phyloP scores from a whole-genome alignment of 805 yeast species.

The Crinitomyces ghanaensis region DNA sequence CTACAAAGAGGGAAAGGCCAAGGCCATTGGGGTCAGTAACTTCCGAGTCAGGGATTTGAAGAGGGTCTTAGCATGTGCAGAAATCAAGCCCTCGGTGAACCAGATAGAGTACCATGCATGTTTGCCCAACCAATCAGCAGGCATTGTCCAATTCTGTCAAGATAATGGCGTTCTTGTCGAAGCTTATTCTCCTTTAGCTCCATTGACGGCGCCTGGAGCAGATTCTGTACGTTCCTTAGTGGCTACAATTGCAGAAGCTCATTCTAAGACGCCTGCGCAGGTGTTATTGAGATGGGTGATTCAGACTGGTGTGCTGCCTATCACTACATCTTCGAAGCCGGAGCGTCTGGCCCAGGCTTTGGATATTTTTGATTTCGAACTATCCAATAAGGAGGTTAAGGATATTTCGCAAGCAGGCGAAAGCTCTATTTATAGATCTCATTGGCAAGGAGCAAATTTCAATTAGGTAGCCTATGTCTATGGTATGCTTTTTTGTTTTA shows the following conservation, averaged over 20 bases:
- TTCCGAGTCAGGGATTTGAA: constrained; percentile 50
- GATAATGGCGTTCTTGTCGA: constrained; percentile 40
- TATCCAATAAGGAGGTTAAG: constrained; percentile 34
- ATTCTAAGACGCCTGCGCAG: constrained; percentile 26
- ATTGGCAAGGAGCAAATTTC: too few relatives aligned
- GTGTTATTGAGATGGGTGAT: constrained; percentile 50
- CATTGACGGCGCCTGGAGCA: constrained; percentile 40
- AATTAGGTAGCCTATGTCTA: too few relatives aligned
- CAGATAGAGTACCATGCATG: constrained; percentile 53
- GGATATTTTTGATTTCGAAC: constrained; percentile 38
- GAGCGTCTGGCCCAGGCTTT: constrained; percentile 42
- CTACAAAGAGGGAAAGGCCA: constrained; percentile 33
- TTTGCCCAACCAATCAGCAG: constrained; percentile 35
- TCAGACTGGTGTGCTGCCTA: constrained; percentile 56
- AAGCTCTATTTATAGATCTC: not conserved
- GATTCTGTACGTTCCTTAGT: constrained; percentile 34
- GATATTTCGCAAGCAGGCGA: constrained; percentile 17
- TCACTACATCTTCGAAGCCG: constrained; percentile 49
- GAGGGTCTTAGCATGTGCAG: constrained; percentile 39
- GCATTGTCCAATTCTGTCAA: constrained; percentile 34
- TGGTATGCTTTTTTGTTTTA: too few relatives aligned
- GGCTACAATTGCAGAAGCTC: constrained; percentile 44
- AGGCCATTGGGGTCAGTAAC: constrained; percentile 72
- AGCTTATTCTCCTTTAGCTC: constrained; percentile 70
- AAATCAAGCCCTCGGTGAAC: constrained; percentile 50